Base-by-base conservation (phyloP, 2,329 filamentous ascomycete species). In the Elsinoe australis region DNA sequence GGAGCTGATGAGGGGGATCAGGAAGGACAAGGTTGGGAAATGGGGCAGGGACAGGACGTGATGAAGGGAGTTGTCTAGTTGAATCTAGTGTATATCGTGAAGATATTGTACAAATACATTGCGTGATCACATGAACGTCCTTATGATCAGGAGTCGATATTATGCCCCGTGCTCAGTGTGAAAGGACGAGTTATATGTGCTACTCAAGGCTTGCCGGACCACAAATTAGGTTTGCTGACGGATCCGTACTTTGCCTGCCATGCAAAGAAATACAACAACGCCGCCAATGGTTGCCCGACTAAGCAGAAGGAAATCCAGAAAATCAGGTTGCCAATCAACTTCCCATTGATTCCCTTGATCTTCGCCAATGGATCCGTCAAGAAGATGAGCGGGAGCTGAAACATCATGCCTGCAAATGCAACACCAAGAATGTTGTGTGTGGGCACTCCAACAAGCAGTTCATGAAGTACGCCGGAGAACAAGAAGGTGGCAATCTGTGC, bases 251-350 rank as follows among this genome's bases (percentile, higher is more conserved):
- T 96, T 49, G 87, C 87, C 68, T 96, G 90, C 90, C 92, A 98
- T 1, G 89, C 89, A 63, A 96, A 96, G 65, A 95, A 98, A 65
- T 98, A 98, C 63, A 94, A 74, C 52, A 98, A 70, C 0, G 87
- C 89, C 1, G 87, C 92, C 57, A 96, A 78, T 0, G 92, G 92
- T 71, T 98, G 92, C 3, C 92, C 92, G 9, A 98, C 84, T 2
- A 96, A 79, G 55, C 90, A 95, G 62, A 98, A 98, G 9, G 85
- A 90, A 15, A 95, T 74, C 92, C 92, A 96, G 66, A 98, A 98
- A 50, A 94, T 89, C 60, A 83, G 82, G 64, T 98, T 98, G 1
- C 92, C 92, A 21, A 94, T 73, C 6, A 94, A 74, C 57, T 82
- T 85, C 4, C 87, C 86, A 45, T 81, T 79, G 0, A 82, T 79